Evolutionary conservation across 2,329 filamentous ascomycete species (phyloP), one percentile per base, ranked within the genome.

Genomic region (Phaeosphaeriaceae sp.): DNA sequence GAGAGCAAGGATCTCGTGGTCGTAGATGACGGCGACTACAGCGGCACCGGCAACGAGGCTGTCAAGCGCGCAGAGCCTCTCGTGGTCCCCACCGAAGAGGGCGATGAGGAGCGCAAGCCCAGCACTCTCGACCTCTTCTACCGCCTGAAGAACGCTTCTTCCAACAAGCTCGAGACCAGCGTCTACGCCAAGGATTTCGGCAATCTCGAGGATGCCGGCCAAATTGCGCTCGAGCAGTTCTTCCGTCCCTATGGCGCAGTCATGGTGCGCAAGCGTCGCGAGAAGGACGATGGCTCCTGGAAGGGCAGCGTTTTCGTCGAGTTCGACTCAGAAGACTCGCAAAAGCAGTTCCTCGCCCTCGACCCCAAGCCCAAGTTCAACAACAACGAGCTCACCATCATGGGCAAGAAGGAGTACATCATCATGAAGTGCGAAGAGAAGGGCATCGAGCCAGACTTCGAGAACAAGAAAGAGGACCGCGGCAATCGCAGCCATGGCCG

Each of bases 281-380:
- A 89, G 60, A 30, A 26, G n/a, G 81, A 86, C 50, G 58, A 67
- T 9, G 89, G 88, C 71, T 81, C 85, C 53, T 99, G 98, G 89
- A 99, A 99, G 86, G 93, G 94, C 68, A 97, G 93, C 67, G 92
- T 97, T 58, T 98, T 97, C 75, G 92, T 97, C 66, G 94, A 97
- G 79, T 99, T 98, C 78, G 85, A 87, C 62, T 87, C 87, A 51
- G 90, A 93, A 72, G 92, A 96, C 67, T 85, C 88, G 22, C 89
- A 92, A 71, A 85, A 93, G 77, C 88, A 88, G 59, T 99, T 99
- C 80, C 82, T 97, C 61, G 88, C 83, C 15, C 82, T 93, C 43
- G 91, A 97, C 55, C 89, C 92, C 21, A 89, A 91, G 78, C 95
- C 95, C 59, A 87, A 89, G 77, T 99, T 89, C 88, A 89, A 97